These are phyloP conservation scores for Rhynchospora pubera DNA, from an alignment of 176 grass and related monocot species.

Conservation along the genomic window DNA sequence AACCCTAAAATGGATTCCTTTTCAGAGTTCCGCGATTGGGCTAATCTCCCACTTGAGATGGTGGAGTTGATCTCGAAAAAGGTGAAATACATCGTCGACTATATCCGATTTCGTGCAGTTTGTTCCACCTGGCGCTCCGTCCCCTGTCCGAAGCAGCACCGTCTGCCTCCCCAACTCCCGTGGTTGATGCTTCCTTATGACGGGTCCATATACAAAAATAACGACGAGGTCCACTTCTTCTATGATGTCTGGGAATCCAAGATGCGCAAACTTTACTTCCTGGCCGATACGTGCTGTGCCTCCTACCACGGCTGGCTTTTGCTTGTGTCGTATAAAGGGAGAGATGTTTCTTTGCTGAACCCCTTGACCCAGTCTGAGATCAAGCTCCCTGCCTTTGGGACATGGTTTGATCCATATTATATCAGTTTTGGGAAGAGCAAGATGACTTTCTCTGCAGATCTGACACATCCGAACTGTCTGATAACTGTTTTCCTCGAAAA, in stretches of 20 bases:
- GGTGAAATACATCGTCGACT: conserved; percentile 10
- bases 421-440: neutral
- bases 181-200: no score
- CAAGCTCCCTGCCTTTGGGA: conserved; percentile 12
- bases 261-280: neutral
- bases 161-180: neutral
- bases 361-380: neutral
- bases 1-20: no score
- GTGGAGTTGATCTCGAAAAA: neutral
- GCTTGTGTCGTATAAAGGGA: neutral
- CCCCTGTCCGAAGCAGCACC: neutral
- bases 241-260: neutral
- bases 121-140: neutral
- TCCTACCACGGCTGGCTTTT: conserved; percentile 9
- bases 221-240: no score
- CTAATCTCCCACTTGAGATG: neutral
- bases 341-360: neutral
- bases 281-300: conserved; percentile 16
- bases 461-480: neutral
- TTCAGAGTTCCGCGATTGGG: no score
- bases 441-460: neutral
- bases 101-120: neutral
- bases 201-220: no score
- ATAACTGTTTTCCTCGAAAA: neutral
- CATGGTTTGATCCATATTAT: neutral